A percentile compares a stretch with the other conserved stretches of the same genome.
phyloP scores from a whole-genome alignment of 495 filamentous ascomycete species.

The Elaphomyces granulatus region DNA sequence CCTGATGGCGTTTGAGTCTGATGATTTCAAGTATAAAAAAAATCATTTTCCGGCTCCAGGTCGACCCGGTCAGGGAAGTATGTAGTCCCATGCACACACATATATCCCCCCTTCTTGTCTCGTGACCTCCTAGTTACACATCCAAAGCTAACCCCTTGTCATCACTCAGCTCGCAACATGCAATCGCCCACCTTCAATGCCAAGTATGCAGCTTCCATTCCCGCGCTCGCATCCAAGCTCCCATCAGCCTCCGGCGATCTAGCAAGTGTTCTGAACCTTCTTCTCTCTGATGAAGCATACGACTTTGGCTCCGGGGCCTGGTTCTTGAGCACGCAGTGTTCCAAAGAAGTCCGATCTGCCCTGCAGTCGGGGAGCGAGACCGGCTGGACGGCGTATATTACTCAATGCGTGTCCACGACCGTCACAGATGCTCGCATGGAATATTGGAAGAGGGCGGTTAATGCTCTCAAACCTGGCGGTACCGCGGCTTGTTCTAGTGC shows the following conservation, averaged over 20 bases:
- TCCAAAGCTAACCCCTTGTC: too few species aligned
- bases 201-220: constrained; percentile 46
- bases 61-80: constrained; percentile 55
- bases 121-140: too few species aligned
- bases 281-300: constrained; percentile 40
- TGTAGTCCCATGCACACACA: too few species aligned
- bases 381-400: constrained; percentile 50
- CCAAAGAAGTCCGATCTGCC: constrained; percentile 20
- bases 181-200: constrained; percentile 45
- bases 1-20: constrained; percentile 54
- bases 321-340: constrained; percentile 58
- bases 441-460: constrained; percentile 39
- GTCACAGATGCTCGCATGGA: constrained; percentile 32
- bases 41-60: constrained; percentile 42
- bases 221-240: constrained; percentile 28
- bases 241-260: constrained; percentile 20
- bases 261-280: constrained; percentile 40
- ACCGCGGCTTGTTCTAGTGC: background rate
- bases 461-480: constrained; percentile 21
- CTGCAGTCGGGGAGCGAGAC: constrained; percentile 37
- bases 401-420: constrained; percentile 43
- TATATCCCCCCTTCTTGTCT: too few species aligned
- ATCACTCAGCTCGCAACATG: constrained; percentile 52
- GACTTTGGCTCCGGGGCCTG: constrained; percentile 65
- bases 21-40: constrained; percentile 50